Evolutionary conservation across 495 filamentous ascomycete species (phyloP), one percentile per base, ranked within the genome.

Genomic region (Aspergillus leporis): DNA sequence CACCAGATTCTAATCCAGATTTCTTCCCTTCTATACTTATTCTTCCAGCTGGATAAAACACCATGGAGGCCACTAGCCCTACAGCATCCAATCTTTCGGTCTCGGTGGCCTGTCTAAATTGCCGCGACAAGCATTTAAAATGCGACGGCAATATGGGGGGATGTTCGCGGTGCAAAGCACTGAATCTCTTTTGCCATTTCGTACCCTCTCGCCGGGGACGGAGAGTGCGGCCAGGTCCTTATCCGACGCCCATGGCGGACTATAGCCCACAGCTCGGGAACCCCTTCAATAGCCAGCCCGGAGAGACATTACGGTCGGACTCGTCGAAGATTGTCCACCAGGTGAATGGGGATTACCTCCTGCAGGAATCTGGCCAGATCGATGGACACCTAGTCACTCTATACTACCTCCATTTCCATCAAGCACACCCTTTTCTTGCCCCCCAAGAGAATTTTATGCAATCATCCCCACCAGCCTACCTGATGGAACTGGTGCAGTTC

Each of bases 81-180:
- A n/a, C n/a, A n/a, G n/a, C n/a, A n/a, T n/a, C n/a, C n/a, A n/a
- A n/a, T n/a, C 23, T 6, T 1, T 51, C 55, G 0, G 36, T 46
- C 21, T 5, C 55, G 10, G 55, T 58, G 4, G 48, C 56, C 31
- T 58, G 56, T 19, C 48, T 58, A 6, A 52, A 58, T 21, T 58
- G 56, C 30, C 56, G 56, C 18, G 48, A 58, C 19, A 52, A 52
- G 45, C 56, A 58, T 25, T 23, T 58, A 28, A 58, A 58, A 25
- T 58, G 55, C 32, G 55, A 58, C 31, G 45, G 55, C 16, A 58
- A 58, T 41, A 1, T 30, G 12, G 16, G 31, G 14, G 55, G 55
- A n/a, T 58, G 46, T 19, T 16, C 18, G 18, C 55, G 55, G 5
- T 58, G 55, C 28, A 13, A 38, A n/a, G 19, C 46, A 1, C 46